Evolutionary conservation across 2,329 filamentous ascomycete species (phyloP).

Genomic region (Arachnopeziza araneosa): DNA sequence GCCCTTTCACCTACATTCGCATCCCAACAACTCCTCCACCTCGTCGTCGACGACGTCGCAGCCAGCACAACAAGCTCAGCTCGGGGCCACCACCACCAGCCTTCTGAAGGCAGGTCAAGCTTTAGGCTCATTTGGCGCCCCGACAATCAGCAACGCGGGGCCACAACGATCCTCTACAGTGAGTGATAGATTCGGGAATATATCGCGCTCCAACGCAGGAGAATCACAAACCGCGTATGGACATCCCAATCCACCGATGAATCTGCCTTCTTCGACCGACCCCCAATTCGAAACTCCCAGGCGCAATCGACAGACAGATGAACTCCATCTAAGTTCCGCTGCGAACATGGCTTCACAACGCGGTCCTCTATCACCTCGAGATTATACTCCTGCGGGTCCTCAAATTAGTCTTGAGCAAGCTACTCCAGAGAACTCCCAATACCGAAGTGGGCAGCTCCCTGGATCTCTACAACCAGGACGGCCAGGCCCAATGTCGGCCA

Average conservation of each 20-base stretch:
- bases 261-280: conserved; percentile 19
- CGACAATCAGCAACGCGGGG: conserved; percentile 16
- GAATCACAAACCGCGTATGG: conserved; percentile 25
- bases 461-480: conserved; percentile 56
- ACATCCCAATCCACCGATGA: conserved; percentile 17
- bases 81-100: conserved; percentile 13
- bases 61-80: conserved; percentile 18
- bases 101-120: conserved; percentile 27
- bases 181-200: conserved; percentile 38
- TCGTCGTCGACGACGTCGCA: conserved; percentile 20
- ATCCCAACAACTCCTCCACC: conserved; percentile 16
- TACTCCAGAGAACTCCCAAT: conserved; percentile 42
- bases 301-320: conserved; percentile 46
- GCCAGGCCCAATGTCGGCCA: conserved; percentile 46
- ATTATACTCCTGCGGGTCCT: conserved; percentile 41
- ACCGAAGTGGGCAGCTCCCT: conserved; percentile 43
- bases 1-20: conserved; percentile 13
- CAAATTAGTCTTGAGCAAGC: conserved; percentile 57
- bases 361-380: conserved; percentile 34
- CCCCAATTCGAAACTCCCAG: conserved; percentile 42
- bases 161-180: conserved; percentile 30
- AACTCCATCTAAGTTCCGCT: conserved; percentile 46
- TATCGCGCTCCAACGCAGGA: conserved; percentile 27
- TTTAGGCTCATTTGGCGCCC: conserved; percentile 27
- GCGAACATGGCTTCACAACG: conserved; percentile 27